phyloP scores from a whole-genome alignment of 2,329 filamentous ascomycete species.

The Clonostachys chloroleuca region DNA sequence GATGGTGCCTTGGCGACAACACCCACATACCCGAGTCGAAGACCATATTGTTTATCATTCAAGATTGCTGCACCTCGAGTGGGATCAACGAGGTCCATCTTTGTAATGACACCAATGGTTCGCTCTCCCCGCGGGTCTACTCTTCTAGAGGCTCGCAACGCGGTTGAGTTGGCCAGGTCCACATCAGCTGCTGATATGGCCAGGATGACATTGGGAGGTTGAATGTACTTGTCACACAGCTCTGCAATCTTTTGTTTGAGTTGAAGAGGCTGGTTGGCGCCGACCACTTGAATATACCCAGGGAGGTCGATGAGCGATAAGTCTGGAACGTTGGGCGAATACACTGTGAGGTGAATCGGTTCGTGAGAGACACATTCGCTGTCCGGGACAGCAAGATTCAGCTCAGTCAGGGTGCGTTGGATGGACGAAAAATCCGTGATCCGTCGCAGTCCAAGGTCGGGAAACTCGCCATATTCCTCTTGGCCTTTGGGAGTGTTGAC shows the following conservation, averaged over 20 bases:
- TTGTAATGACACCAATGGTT: conserved; percentile 97
- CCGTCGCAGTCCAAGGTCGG: conserved; percentile 81
- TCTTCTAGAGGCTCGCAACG: conserved; percentile 80
- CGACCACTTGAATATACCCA: conserved; percentile 94
- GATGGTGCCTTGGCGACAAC: conserved; percentile 81
- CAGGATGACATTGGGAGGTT: conserved; percentile 90
- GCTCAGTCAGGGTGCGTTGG: conserved; percentile 87
- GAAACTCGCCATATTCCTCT: conserved; percentile 93
- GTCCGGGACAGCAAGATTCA: conserved; percentile 89
- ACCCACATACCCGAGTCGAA: conserved; percentile 93
- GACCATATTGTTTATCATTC: conserved; percentile 85
- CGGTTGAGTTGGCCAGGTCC: conserved; percentile 93
- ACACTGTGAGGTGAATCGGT: conserved; percentile 91
- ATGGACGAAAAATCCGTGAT: conserved; percentile 90
- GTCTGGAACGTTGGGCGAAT: conserved; percentile 92
- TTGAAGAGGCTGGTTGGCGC: conserved; percentile 83
- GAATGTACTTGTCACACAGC: conserved; percentile 97
- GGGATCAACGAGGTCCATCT: conserved; percentile 96
- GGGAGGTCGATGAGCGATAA: conserved; percentile 94
- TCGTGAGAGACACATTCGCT: conserved; percentile 93
- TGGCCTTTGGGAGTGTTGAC: conserved; percentile 88
- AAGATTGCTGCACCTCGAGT: conserved; percentile 73
- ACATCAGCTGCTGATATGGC: conserved; percentile 98
- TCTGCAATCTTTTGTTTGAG: conserved; percentile 95
- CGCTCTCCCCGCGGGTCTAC: conserved; percentile 93